Percentiles rank a stretch among this genome's conserved stretches.
Evolutionary conservation across 345 rosid species (phyloP).

Genomic region (Linum usitatissimum): DNA sequence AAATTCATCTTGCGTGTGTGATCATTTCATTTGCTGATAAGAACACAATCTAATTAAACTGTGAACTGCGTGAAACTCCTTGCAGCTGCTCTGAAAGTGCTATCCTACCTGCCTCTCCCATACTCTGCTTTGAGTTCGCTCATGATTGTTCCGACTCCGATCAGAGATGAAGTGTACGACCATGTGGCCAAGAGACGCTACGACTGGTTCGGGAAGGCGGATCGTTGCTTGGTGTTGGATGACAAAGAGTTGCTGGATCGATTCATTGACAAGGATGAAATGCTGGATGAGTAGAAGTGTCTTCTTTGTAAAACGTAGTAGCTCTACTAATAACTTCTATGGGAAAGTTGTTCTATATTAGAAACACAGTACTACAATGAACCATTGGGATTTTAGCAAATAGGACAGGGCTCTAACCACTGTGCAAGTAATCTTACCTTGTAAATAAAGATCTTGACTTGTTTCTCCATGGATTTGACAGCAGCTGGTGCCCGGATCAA

Average conservation of each 20-base stretch:
- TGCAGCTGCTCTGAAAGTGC: slow-evolving; percentile 76
- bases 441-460: no score
- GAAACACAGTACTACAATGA: no score
- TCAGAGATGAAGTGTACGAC: slow-evolving; percentile 70
- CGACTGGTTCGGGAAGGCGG: slow-evolving; percentile 67
- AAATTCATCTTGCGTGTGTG: neutral
- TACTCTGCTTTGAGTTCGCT: slow-evolving; percentile 56
- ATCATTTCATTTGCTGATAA: no score
- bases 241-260: slow-evolving; percentile 64
- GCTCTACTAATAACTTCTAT: no score
- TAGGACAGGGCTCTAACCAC: no score
- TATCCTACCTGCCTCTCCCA: slow-evolving; percentile 66
- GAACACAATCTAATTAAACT: no score
- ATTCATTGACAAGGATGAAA: slow-evolving; percentile 71
- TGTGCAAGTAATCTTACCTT: no score
- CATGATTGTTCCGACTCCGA: slow-evolving; percentile 49
- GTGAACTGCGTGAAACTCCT: neutral
- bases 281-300: slow-evolving; percentile 15
- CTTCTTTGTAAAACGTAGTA: no score
- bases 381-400: no score
- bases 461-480: no score
- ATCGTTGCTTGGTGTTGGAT: slow-evolving; percentile 55
- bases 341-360: no score
- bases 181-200: slow-evolving; percentile 61
- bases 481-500: no score